Evolutionary conservation across 257 asterid species (phyloP), one percentile per base, ranked within the genome.

Genomic region (Linaria vulgaris): DNA sequence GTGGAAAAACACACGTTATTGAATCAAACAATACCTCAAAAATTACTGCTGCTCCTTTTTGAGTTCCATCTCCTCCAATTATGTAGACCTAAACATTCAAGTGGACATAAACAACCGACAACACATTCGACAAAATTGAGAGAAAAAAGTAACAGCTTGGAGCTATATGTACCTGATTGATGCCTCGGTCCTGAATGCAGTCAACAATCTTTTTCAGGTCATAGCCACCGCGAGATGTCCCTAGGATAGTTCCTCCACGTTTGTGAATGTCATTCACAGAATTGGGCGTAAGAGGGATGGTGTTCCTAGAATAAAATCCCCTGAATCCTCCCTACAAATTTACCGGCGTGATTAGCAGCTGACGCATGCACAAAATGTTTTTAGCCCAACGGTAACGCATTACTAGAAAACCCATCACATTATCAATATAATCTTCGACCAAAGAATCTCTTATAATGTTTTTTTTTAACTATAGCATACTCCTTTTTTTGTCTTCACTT

Each of bases 11-110:
- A 31, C 16, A 5, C 2, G 19, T 3, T 22, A 34, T 12, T 27
- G 37, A 51, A 66, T 5, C 25, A 4, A 38, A 46, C 51, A 58
- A 56, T 82, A 91, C 98, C 96, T 91, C 98, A 56, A 76, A 91
- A 63, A 91, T 91, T 13, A 78, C 92, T 1, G 90, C 87, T 47
- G 96, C 96, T 23, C 98, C 98, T 74, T 76, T 91, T 72, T 86
- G 96, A 49, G 98, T 91, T 47, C 98, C 98, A 67, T 88, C 96
- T 47, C 98, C 98, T 56, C 98, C 98, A 55, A 91, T 83, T 66
- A 91, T 85, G 68, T 88, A 91, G 45, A 91, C 96, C 98, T 91
- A 52, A 60, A 59, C 34, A 11, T 21, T 70, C 11, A 59, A 19
- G 21, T n/a, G 4, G 14, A 44, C 13, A 44, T n/a, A 1, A 44